These are phyloP conservation scores for Phytophthora capsici DNA, from an alignment of 352 stramenopile species.

Conservation along the genomic window DNA sequence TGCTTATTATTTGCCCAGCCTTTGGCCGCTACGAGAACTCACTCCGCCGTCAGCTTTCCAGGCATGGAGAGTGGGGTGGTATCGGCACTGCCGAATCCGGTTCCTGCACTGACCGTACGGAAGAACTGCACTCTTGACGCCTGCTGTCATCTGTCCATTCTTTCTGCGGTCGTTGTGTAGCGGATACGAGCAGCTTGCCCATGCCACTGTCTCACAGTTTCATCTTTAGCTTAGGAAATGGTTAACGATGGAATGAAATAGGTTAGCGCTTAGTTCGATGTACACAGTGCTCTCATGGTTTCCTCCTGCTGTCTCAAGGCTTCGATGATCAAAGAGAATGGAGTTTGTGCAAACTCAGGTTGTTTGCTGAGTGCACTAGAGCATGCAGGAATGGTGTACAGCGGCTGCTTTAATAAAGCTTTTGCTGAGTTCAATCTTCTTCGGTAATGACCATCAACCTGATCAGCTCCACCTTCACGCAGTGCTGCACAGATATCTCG, in stretches of 20 bases:
- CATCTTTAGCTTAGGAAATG: conserved; percentile 29
- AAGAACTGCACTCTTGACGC: conserved; percentile 48
- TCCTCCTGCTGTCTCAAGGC: conserved; percentile 19
- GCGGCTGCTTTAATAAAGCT: not conserved
- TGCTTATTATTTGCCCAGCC: conserved; percentile 52
- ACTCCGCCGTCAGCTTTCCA: conserved; percentile 41
- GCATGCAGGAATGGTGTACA: conserved; percentile 6
- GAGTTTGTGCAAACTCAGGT: not conserved
- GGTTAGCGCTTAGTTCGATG: conserved; percentile 27
- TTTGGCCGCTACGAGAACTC: conserved; percentile 27
- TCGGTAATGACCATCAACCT: conserved; percentile 1
- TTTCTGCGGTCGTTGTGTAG: conserved; percentile 20
- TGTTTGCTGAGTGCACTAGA: not conserved
- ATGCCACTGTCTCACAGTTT: conserved; percentile 40
- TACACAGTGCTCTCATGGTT: conserved; percentile 8
- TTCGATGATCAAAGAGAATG: conserved; percentile 6
- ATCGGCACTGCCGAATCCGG: conserved; percentile 38
- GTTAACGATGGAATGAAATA: conserved; percentile 52
- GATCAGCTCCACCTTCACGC: conserved; percentile 7
- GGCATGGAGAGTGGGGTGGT: conserved; percentile 36
- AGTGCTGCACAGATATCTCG: conserved; percentile 35
- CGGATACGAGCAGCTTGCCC: conserved; percentile 37
- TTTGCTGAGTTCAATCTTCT: conserved; percentile 1
- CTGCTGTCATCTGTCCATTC: conserved; percentile 54
- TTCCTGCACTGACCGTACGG: conserved; percentile 8